Conservation (phyloP, 768 basidiomycete species). For the Suillus tomentosus region DNA sequence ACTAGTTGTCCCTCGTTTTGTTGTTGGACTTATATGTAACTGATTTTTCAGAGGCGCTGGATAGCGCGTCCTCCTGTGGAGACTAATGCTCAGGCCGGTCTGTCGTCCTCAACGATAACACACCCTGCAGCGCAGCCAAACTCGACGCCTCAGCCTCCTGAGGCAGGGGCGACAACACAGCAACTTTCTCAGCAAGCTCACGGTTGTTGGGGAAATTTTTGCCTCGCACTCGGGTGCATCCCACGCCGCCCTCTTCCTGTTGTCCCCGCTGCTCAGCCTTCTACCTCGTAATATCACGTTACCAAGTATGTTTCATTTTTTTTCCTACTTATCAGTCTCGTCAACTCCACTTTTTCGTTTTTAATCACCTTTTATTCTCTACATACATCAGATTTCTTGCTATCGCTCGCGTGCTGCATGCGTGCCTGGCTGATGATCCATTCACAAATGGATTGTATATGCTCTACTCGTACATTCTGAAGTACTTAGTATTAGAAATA, state of each 20-base stretch:
- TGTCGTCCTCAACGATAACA: neutral
- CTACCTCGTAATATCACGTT: neutral
- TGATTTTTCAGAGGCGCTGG: neutral
- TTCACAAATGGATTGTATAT: too few species aligned
- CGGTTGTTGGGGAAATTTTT: neutral
- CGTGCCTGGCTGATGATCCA: neutral
- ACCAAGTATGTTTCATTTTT: neutral
- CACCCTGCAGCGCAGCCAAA: neutral
- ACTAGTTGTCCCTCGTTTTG: too few species aligned
- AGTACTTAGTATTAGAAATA: too few species aligned
- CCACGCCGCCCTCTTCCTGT: neutral
- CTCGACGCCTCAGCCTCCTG: neutral
- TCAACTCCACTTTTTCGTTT: neutral
- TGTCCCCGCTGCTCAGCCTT: neutral
- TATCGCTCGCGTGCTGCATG: neutral
- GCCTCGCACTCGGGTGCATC: neutral
- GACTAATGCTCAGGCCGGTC: neutral
- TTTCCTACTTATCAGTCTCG: neutral
- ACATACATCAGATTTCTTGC: neutral
- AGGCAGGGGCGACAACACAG: neutral
- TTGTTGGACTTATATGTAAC: neutral
- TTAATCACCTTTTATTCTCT: neutral
- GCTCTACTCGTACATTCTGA: too few species aligned
- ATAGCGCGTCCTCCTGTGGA: neutral
- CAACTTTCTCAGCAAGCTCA: neutral